These are phyloP conservation scores for Penicillium fuscoglaucum DNA, from an alignment of 2,329 filamentous ascomycete genomes.

Conservation along the genomic window DNA sequence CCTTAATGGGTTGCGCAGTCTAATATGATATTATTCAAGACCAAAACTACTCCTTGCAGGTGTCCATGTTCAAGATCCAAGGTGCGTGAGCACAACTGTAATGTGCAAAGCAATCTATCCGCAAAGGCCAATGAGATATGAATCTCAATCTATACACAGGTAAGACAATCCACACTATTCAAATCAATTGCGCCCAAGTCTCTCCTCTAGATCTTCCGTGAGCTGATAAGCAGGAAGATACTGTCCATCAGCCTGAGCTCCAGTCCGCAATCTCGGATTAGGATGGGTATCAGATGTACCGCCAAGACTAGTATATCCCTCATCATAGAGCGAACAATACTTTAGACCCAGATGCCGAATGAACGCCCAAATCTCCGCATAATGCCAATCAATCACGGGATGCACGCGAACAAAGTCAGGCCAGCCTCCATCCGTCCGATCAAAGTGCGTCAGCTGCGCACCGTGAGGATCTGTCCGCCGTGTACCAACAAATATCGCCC, in stretches of 20 bases:
- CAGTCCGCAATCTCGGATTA: conserved; percentile 69
- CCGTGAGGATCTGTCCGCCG: conserved; percentile 91
- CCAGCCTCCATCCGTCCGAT: conserved; percentile 86
- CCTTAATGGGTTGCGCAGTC: conserved; percentile 7
- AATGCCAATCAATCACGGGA: conserved; percentile 97
- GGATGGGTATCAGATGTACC: conserved; percentile 85
- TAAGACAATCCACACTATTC: neutral
- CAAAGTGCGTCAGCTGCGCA: conserved; percentile 74
- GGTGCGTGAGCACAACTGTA: conserved; percentile 2
- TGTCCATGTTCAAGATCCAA: conserved; percentile 4
- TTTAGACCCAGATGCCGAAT: conserved; percentile 70
- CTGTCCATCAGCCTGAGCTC: conserved; percentile 23
- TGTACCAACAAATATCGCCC: conserved; percentile 84
- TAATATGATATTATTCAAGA: conserved; percentile 16
- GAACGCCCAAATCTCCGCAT: conserved; percentile 90
- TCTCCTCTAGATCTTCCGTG: conserved; percentile 70
- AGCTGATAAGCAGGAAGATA: conserved; percentile 28
- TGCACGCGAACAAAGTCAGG: conserved; percentile 90
- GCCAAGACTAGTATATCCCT: conserved; percentile 88
- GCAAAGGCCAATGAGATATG: neutral
- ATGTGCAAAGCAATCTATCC: conserved; percentile 18
- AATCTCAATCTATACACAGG: conserved; percentile 16
- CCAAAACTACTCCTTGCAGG: neutral
- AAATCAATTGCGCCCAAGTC: conserved; percentile 66
- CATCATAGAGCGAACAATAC: conserved; percentile 86